Conservation (phyloP, 2,329 filamentous ascomycete genomes). For the Plectosphaerella cucumerina region DNA sequence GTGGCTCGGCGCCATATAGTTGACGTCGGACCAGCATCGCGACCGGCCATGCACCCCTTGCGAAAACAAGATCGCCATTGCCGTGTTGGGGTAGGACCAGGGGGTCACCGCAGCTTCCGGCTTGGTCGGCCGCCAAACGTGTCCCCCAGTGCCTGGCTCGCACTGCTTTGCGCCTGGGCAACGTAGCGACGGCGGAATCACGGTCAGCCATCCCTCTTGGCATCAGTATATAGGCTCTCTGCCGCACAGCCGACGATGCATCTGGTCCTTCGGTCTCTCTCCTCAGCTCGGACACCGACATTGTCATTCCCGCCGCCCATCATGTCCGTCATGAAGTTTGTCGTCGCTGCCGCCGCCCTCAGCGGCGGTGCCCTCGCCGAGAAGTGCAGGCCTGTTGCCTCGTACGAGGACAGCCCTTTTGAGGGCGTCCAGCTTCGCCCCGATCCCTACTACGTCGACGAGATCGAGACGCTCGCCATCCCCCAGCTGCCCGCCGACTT, state of each 20-base stretch:
- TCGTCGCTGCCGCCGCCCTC: slow-evolving; percentile 5
- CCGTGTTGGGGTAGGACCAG: slow-evolving; percentile 1
- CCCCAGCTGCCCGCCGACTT: slow-evolving; percentile 45
- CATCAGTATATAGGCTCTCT: not conserved
- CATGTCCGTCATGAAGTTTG: slow-evolving; percentile 1
- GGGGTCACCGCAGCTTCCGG: not conserved
- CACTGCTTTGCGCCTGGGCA: not conserved
- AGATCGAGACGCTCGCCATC: slow-evolving; percentile 41
- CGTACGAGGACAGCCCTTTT: slow-evolving; percentile 32
- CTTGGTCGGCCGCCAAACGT: not conserved
- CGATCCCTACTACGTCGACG: slow-evolving; percentile 30
- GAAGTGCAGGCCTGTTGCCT: slow-evolving; percentile 6
- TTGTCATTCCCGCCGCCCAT: not conserved
- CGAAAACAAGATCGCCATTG: not conserved
- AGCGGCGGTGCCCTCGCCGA: slow-evolving; percentile 7
- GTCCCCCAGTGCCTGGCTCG: not conserved
- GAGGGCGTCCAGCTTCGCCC: slow-evolving; percentile 26
- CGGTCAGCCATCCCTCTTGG: not conserved
- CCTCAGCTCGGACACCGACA: not conserved
- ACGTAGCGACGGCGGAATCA: not conserved
- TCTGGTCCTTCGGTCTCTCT: not conserved
- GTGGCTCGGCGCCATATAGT: slow-evolving; percentile 8
- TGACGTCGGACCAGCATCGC: not conserved
- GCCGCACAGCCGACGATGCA: not conserved
- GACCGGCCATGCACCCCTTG: not conserved